Evolutionary conservation across 352 stramenopile genomes (phyloP), one percentile per base, ranked within the genome.

Genomic region (Proteromonas lacertae): DNA sequence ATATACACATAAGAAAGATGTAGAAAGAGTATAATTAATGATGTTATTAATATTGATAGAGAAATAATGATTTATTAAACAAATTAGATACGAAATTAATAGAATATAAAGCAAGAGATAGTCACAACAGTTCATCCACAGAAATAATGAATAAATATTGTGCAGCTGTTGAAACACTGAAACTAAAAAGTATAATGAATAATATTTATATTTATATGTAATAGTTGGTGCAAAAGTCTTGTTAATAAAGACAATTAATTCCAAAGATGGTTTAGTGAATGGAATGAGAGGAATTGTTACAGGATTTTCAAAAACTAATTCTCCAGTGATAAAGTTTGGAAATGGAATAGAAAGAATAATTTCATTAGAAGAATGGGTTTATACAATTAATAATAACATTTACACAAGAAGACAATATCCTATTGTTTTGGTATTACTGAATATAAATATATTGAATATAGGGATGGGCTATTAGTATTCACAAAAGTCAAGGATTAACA

Each of bases 161-260:
- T 38, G 18, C 32, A n/a, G 32, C n/a, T 8, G 28, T 16, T 5
- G 6, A 26, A 13, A 7, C 8, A 2, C 4, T 38, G 4, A 10
- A 25, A 29, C 17, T 38, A 6, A 38, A 38, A 21, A n/a, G n/a
- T n/a, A n/a, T n/a, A n/a, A n/a, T n/a, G n/a, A n/a, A n/a, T n/a
- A n/a, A n/a, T n/a, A n/a, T n/a, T n/a, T n/a, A n/a, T n/a, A n/a
- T n/a, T n/a, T n/a, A n/a, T n/a, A n/a, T n/a, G n/a, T n/a, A n/a
- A n/a, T n/a, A n/a, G n/a, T 38, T 12, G 32, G 32, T 18, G 32
- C 32, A 12, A 17, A 38, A 29, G 32, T 38, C 3, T 10, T 38
- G 10, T 28, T 38, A 21, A 7, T 29, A 2, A 38, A 38, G 19
- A 38, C 32, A 6, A 38, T 20, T 9, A 10, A 38, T 13, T 7